Evolutionary conservation across 768 basidiomycete species (phyloP).

Genomic region (Podaxis sp.): DNA sequence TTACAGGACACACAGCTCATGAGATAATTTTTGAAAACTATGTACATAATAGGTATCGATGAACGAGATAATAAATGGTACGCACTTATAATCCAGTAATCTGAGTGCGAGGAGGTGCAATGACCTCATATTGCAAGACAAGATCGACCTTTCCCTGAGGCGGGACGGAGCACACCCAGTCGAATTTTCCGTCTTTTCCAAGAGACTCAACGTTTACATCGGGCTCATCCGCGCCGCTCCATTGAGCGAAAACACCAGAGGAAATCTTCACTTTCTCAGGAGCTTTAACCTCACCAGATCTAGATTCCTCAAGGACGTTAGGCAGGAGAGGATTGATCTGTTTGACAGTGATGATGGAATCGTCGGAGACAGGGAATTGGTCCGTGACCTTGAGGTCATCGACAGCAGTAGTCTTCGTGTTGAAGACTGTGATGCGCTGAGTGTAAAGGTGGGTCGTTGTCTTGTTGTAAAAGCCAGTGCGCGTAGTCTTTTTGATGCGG

Average conservation of each 20-base stretch:
- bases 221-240: constrained; percentile 36
- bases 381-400: constrained; percentile 38
- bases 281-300: constrained; percentile 14
- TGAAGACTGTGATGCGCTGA: constrained; percentile 40
- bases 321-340: constrained; percentile 31
- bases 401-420: constrained; percentile 36
- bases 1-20: too few species aligned
- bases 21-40: neutral
- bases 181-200: constrained; percentile 35
- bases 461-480: constrained; percentile 36
- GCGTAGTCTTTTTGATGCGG: constrained; percentile 30
- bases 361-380: constrained; percentile 39
- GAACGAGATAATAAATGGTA: neutral
- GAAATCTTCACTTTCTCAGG: constrained; percentile 25
- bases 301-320: constrained; percentile 6
- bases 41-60: neutral
- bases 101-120: constrained; percentile 24
- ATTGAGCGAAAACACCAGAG: constrained; percentile 33
- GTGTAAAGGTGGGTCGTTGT: constrained; percentile 30
- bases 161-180: constrained; percentile 31
- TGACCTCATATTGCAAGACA: constrained; percentile 40
- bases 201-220: constrained; percentile 25
- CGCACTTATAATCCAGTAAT: constrained; percentile 22
- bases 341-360: constrained; percentile 40
- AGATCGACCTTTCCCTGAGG: constrained; percentile 31